These are phyloP conservation scores for Penicillium sp. DNA, from an alignment of 2,329 filamentous ascomycete genomes.

Conservation along the genomic window DNA sequence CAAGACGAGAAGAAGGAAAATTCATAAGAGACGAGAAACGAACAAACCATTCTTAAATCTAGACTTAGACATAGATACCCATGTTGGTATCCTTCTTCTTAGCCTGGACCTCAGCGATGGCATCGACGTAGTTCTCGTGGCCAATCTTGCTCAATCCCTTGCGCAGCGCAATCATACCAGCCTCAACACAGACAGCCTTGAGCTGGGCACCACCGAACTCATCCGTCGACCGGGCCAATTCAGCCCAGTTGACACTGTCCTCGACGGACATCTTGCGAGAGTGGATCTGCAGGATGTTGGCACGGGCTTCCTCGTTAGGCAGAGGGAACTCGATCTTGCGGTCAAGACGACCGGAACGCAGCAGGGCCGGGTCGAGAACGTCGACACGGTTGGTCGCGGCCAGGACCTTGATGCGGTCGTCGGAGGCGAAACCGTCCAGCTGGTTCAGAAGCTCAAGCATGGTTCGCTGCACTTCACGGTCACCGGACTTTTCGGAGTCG, in stretches of 20 bases:
- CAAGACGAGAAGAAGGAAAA: constrained; percentile 10
- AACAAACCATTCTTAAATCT: neutral
- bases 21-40: constrained; percentile 10
- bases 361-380: constrained; percentile 85
- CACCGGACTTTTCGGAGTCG: constrained; percentile 96
- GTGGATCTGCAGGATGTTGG: constrained; percentile 96
- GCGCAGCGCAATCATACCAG: constrained; percentile 96
- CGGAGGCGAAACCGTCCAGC: constrained; percentile 94
- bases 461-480: constrained; percentile 95
- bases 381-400: constrained; percentile 94
- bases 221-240: constrained; percentile 93
- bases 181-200: constrained; percentile 98
- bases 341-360: constrained; percentile 89
- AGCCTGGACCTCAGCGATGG: constrained; percentile 83
- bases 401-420: constrained; percentile 94
- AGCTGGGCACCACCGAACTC: constrained; percentile 97
- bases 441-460: constrained; percentile 99
- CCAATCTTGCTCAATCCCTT: constrained; percentile 95
- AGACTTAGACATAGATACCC: constrained; percentile 44
- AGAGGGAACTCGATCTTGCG: constrained; percentile 98
- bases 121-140: constrained; percentile 98
- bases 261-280: constrained; percentile 98
- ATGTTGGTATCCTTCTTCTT: constrained; percentile 82
- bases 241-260: constrained; percentile 89
- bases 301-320: constrained; percentile 94